Evolutionary conservation across 129 eudicot species (phyloP).

Genomic region (Centella asiatica): DNA sequence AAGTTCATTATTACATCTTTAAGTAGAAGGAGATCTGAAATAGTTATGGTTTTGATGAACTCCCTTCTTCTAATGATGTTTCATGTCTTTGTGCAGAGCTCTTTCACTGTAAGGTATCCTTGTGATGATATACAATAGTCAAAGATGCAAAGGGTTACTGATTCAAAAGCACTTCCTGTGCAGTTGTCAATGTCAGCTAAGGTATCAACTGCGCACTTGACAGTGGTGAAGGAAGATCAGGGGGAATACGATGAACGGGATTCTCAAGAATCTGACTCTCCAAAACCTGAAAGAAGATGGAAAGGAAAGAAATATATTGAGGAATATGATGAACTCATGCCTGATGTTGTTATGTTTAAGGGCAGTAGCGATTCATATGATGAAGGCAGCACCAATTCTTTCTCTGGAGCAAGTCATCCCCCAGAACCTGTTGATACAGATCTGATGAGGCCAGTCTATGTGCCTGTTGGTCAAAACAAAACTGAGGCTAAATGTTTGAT

Average conservation of each 20-base stretch:
- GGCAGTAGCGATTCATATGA: constrained; percentile 49
- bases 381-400: constrained; percentile 53
- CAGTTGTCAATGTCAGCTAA: constrained; percentile 26
- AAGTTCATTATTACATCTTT: not conserved
- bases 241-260: constrained; percentile 14
- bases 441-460: constrained; percentile 60
- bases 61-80: constrained; percentile 3
- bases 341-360: constrained; percentile 37
- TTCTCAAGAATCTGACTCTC: constrained; percentile 25
- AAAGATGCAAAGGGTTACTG: constrained; percentile 50
- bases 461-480: constrained; percentile 56
- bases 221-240: constrained; percentile 33
- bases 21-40: not conserved
- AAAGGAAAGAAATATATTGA: constrained; percentile 36
- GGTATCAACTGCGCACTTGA: constrained; percentile 25
- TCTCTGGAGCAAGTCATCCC: constrained; percentile 84
- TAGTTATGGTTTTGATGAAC: not conserved
- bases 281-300: constrained; percentile 29
- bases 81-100: constrained; percentile 29
- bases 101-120: constrained; percentile 7
- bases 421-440: constrained; percentile 78
- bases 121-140: constrained; percentile 33
- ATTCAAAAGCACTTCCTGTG: constrained; percentile 41
- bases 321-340: constrained; percentile 53
- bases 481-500: constrained; percentile 34